Evolutionary conservation across 345 rosid species (phyloP), one percentile per base, ranked within the genome.

Genomic region (Hirschfeldia incana): DNA sequence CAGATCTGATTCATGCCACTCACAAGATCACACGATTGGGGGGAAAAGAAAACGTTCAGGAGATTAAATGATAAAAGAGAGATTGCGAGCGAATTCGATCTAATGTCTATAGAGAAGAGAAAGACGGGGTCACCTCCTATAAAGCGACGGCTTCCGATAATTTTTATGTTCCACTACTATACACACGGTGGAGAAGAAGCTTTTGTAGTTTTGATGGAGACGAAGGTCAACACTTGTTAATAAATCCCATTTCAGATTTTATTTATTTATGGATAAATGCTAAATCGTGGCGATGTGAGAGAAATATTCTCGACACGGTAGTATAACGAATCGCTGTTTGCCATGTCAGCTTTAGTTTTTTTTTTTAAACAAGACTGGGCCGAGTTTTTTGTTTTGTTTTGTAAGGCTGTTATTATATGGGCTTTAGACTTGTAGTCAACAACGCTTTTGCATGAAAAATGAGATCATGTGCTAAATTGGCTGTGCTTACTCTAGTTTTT

Each of bases 131-230:
- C 17, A 79, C 36, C 67, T 74, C 42, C 42, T 8, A 70, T 74
- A 67, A 68, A 27, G 58, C 78, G 32, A 49, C 32, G 82, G 74
- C 44, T 65, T 10, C 32, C 69, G 77, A 78, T 63, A 5, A 5
- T 49, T 13, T n/a, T 59, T 15, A 12, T 21, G 21, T 34, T 34
- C 39, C 39, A 29, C 32, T 29, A 61, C 64, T 42, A 39, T 74
- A 36, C 75, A 65, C 42, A 67, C 74, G 69, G 74, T 13, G 2
- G 53, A 46, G 53, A 46, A 68, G 65, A 75, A 80, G 78, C 79
- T 62, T 62, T 49, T 74, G n/a, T 68, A 69, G 75, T 42, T 80
- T 65, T 27, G 76, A 75, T 80, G 83, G 79, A 30, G 70, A 79
- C 72, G 71, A 69, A 63, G 75, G 75, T 55, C 79, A 51, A 51